Evolutionary conservation across 2,329 filamentous ascomycete species (phyloP), one percentile per base, ranked within the genome.

Genomic region (Bretziella fagacearum): DNA sequence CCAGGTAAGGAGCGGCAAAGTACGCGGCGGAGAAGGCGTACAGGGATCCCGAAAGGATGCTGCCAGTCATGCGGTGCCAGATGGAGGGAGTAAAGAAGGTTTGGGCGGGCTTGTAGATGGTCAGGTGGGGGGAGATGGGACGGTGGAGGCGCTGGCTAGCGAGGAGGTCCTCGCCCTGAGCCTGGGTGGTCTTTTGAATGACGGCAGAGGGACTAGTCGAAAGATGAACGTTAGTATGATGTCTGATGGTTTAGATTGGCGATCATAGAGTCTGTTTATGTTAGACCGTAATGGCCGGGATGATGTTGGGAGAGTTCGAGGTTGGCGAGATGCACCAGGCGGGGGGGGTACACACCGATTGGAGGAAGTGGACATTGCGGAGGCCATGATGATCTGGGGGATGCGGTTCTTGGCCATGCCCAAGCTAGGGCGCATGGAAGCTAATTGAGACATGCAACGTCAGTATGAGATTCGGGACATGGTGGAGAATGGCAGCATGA

Each of bases 101-200:
- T 66, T 95, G 82, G 63, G 84, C 77, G 51, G 81, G 74, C 62
- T 77, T 73, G 77, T 95, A 95, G 73, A 93, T 87, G 58, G 66
- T 62, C 53, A 95, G 75, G 61, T 95, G 86, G 47, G 87, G 87
- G 39, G 84, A 73, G 56, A 94, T 71, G 60, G 87, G 87, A 45
- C 87, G 87, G 58, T 72, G 65, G 48, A 80, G 71, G 57, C 87
- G 87, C 70, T 95, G 87, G 59, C 76, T 68, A 57, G 74, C 79
- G 60, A 95, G 84, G 64, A 93, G 75, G 55, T 72, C 60, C 54
- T 73, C 57, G 53, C 64, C 73, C 52, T 79, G 68, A 46, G 62
- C 55, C 46, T 65, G 62, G 52, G 71, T 67, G 56, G 81, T 56
- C 59, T 71, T 71, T 56, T 74, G 63, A 48, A 77, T 78, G 33